Conservation (phyloP, 2,329 filamentous ascomycete species). For the Cladophialophora bantiana region DNA sequence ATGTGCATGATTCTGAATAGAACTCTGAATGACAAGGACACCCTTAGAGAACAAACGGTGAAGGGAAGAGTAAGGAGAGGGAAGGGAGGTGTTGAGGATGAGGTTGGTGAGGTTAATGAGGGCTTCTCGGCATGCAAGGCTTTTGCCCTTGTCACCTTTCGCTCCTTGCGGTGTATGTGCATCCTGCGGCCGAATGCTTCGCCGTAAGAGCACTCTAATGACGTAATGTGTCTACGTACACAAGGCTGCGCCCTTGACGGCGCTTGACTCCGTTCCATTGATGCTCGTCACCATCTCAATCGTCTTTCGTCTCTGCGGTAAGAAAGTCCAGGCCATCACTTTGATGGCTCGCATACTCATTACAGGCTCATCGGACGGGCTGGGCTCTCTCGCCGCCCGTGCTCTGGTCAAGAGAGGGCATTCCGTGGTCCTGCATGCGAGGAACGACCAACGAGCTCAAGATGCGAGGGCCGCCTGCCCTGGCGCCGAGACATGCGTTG, state of each 20-base stretch:
- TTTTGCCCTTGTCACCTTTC: too few relatives aligned
- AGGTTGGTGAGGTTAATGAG: not conserved
- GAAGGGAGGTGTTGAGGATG: not conserved
- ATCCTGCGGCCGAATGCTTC: too few relatives aligned
- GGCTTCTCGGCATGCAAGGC: too few relatives aligned
- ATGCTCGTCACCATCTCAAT: not conserved
- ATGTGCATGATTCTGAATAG: not conserved
- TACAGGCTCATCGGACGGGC: conserved; percentile 65
- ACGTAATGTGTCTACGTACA: too few relatives aligned
- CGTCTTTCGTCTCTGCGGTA: not conserved
- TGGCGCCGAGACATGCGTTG: conserved; percentile 58
- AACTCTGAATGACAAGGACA: not conserved
- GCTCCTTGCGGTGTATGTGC: too few relatives aligned
- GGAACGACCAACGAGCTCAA: conserved; percentile 61
- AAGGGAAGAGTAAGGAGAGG: not conserved
- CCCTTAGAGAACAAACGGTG: not conserved
- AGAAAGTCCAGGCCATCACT: not conserved
- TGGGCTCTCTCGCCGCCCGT: conserved; percentile 61
- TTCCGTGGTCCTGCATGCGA: conserved; percentile 63
- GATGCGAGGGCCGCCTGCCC: conserved; percentile 59
- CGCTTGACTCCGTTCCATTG: not conserved
- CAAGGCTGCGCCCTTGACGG: too few relatives aligned
- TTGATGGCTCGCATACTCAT: conserved; percentile 59
- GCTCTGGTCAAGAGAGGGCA: conserved; percentile 61
- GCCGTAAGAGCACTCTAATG: too few relatives aligned